phyloP scores from a whole-genome alignment of 768 basidiomycete genomes.

The Podaxis sp. region DNA sequence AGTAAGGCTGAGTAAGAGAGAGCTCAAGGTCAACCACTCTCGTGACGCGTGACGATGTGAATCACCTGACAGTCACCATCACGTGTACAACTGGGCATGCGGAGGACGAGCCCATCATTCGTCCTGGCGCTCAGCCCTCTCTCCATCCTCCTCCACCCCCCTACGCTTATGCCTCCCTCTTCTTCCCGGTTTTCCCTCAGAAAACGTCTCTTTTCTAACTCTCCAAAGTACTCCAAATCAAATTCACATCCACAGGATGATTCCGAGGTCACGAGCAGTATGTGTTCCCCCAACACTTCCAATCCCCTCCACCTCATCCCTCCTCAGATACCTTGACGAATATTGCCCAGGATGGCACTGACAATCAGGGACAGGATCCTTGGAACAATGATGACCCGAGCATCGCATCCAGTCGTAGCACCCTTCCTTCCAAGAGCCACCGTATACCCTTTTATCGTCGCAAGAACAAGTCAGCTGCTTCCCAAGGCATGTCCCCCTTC shows the following conservation, averaged over 20 bases:
- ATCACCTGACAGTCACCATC: conserved; percentile 16
- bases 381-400: conserved; percentile 27
- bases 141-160: background rate
- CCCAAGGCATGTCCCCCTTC: conserved; percentile 31
- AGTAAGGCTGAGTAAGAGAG: conserved; percentile 37
- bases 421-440: conserved; percentile 35
- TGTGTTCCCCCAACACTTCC: conserved; percentile 7
- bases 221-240: conserved; percentile 10
- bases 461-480: conserved; percentile 37
- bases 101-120: conserved; percentile 7
- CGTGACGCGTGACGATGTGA: conserved; percentile 19
- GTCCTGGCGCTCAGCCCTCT: conserved; percentile 9
- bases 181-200: conserved; percentile 15
- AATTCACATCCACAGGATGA: background rate
- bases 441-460: conserved; percentile 46
- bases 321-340: conserved; percentile 17
- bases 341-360: conserved; percentile 24
- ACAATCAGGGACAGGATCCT: conserved; percentile 41
- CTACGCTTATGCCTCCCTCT: conserved; percentile 13
- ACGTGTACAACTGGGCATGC: conserved; percentile 6
- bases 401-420: conserved; percentile 16
- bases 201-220: conserved; percentile 11
- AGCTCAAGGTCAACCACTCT: conserved; percentile 3
- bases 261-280: conserved; percentile 4
- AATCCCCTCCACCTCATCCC: conserved; percentile 15